These are phyloP conservation scores for Lumnitzera littorea DNA, from an alignment of 345 rosid species.

Conservation along the genomic window DNA sequence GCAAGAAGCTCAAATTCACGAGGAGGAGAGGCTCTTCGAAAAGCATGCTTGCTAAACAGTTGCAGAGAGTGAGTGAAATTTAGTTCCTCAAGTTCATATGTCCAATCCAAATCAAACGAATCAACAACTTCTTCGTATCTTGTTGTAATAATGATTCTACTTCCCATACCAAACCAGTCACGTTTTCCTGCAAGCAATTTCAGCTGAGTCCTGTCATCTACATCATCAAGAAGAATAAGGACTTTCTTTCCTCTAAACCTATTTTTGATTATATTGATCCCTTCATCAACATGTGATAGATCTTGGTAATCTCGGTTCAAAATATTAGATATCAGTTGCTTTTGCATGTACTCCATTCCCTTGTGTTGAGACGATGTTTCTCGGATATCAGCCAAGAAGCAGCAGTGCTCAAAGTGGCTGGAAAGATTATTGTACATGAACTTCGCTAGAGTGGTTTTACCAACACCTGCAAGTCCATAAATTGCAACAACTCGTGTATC, in stretches of 20 bases:
- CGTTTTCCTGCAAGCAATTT: slow-evolving; percentile 8
- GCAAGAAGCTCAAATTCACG: slow-evolving; percentile 11
- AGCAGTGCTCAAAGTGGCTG: background rate
- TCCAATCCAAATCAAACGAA: slow-evolving; percentile 14
- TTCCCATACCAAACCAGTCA: slow-evolving; percentile 16
- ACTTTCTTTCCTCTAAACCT: slow-evolving; percentile 15
- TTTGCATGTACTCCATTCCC: slow-evolving; percentile 14
- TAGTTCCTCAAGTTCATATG: slow-evolving; percentile 9
- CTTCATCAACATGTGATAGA: slow-evolving; percentile 12
- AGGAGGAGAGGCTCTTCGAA: slow-evolving; percentile 12
- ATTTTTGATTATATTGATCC: slow-evolving; percentile 15
- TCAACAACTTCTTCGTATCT: slow-evolving; percentile 13
- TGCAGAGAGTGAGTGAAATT: slow-evolving; percentile 13
- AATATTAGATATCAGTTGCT: slow-evolving; percentile 12
- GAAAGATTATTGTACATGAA: background rate
- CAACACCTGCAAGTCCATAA: slow-evolving; percentile 4
- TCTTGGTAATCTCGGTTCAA: slow-evolving; percentile 13
- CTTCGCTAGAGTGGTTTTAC: slow-evolving; percentile 7
- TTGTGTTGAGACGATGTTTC: slow-evolving; percentile 9
- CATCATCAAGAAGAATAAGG: slow-evolving; percentile 19
- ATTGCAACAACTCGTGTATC: slow-evolving; percentile 7
- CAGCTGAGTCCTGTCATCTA: slow-evolving; percentile 13
- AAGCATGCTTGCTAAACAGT: slow-evolving; percentile 18
- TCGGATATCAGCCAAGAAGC: background rate
- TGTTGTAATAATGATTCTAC: slow-evolving; percentile 18